These are phyloP conservation scores for Viridothelium virens DNA, from an alignment of 495 filamentous ascomycete species.

Conservation along the genomic window DNA sequence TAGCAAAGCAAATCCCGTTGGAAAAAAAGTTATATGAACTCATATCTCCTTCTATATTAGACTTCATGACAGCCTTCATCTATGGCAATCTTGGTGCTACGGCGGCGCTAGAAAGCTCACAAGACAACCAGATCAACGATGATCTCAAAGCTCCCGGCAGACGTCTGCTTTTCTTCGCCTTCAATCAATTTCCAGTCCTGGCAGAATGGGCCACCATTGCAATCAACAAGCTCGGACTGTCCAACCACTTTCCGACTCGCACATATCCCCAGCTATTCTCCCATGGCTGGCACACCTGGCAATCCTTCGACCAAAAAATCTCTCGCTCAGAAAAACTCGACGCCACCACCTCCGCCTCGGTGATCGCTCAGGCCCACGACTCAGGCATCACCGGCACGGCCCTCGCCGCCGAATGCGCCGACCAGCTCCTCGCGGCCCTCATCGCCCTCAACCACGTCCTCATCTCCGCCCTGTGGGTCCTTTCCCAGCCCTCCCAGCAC, in stretches of 20 bases:
- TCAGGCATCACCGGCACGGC: not conserved
- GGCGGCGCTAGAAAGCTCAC: not conserved
- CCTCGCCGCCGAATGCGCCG: not conserved
- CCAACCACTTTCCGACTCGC: not conserved
- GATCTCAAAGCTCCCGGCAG: not conserved
- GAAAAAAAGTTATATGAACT: not conserved
- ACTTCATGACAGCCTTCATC: not conserved
- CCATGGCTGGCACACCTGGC: not conserved
- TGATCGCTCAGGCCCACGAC: not conserved
- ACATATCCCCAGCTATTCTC: not conserved
- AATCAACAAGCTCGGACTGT: not conserved
- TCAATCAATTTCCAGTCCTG: not conserved
- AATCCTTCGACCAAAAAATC: not conserved
- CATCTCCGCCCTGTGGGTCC: not conserved
- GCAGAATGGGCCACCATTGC: not conserved
- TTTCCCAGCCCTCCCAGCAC: not conserved
- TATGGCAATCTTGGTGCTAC: not conserved
- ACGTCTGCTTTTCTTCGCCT: not conserved
- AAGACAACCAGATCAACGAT: not conserved
- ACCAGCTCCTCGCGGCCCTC: not conserved
- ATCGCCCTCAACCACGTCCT: not conserved
- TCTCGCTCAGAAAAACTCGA: not conserved
- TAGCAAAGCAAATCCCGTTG: not conserved
- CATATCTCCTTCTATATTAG: not conserved
- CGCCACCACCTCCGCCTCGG: not conserved